Evolutionary conservation across 768 basidiomycete species (phyloP).

Genomic region (Lactarius vividus): DNA sequence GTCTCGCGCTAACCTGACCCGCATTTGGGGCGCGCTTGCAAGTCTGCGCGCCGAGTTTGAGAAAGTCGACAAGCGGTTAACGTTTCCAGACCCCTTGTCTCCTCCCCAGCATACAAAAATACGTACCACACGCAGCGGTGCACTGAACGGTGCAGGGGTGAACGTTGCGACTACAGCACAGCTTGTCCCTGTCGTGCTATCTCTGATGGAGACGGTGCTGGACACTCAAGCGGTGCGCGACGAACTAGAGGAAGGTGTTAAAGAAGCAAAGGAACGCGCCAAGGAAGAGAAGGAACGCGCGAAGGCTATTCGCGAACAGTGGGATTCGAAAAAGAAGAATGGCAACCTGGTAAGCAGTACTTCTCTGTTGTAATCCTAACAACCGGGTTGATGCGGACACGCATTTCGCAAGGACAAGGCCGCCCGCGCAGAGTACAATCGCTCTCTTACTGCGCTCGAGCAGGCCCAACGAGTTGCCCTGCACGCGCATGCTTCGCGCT

Average conservation of each 20-base stretch:
- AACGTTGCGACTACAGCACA: slow-evolving; percentile 50
- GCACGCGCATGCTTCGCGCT: slow-evolving; percentile 50
- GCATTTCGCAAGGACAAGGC: slow-evolving; percentile 40
- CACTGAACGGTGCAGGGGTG: slow-evolving; percentile 26
- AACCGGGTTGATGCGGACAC: background rate
- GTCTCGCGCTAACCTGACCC: slow-evolving; percentile 54
- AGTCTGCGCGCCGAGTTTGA: slow-evolving; percentile 42
- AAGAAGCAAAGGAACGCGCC: slow-evolving; percentile 52
- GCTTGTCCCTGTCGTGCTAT: slow-evolving; percentile 61
- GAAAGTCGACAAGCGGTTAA: slow-evolving; percentile 29
- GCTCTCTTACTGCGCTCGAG: slow-evolving; percentile 49
- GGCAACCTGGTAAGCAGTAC: slow-evolving; percentile 18
- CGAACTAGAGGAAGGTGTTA: slow-evolving; percentile 58
- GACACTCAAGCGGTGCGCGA: slow-evolving; percentile 49
- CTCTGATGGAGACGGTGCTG: slow-evolving; percentile 54
- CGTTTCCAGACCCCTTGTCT: slow-evolving; percentile 60
- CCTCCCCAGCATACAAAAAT: slow-evolving; percentile 43
- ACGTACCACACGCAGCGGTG: slow-evolving; percentile 47
- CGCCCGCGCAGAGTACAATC: slow-evolving; percentile 49
- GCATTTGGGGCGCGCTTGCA: slow-evolving; percentile 58
- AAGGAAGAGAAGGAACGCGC: slow-evolving; percentile 53
- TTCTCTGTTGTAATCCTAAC: background rate
- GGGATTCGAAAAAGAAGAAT: slow-evolving; percentile 41
- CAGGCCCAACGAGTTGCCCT: slow-evolving; percentile 50
- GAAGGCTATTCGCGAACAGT: slow-evolving; percentile 57